These are phyloP conservation scores for Mycena alexandri DNA, from an alignment of 768 basidiomycete genomes.

Conservation along the genomic window DNA sequence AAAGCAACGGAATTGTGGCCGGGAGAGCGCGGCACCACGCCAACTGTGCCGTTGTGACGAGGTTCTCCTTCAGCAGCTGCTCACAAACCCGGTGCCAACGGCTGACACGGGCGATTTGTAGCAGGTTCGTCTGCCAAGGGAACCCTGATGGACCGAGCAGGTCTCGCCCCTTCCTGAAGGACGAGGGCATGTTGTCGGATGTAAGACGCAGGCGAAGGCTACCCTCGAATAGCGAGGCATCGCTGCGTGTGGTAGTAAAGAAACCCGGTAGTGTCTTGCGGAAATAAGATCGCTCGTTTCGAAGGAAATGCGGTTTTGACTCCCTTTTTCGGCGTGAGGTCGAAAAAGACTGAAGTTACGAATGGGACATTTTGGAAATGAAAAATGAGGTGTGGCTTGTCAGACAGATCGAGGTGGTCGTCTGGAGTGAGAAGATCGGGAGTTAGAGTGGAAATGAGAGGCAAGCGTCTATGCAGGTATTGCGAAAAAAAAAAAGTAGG, in stretches of 20 bases:
- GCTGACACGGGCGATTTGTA: neutral
- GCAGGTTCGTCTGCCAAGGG: neutral
- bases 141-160: neutral
- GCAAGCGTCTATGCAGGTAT: too few species aligned
- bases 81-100: neutral
- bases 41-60: neutral
- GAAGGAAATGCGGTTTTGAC: too few species aligned
- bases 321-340: too few species aligned
- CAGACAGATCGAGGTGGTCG: too few species aligned
- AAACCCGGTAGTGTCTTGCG: neutral
- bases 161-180: neutral
- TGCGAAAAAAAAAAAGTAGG: too few species aligned
- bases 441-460: too few species aligned
- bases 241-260: slow-evolving; percentile 1
- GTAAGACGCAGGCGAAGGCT: neutral
- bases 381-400: too few species aligned
- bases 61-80: neutral
- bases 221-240: neutral
- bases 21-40: neutral
- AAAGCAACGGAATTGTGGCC: too few species aligned
- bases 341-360: too few species aligned
- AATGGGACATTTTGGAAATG: too few species aligned
- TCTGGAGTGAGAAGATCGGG: too few species aligned
- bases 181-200: neutral
- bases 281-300: neutral